Percentiles rank a stretch among this genome's conserved stretches.
Evolutionary conservation across 495 filamentous ascomycete species (phyloP).

Genomic region (Parachaetomium inaequale): DNA sequence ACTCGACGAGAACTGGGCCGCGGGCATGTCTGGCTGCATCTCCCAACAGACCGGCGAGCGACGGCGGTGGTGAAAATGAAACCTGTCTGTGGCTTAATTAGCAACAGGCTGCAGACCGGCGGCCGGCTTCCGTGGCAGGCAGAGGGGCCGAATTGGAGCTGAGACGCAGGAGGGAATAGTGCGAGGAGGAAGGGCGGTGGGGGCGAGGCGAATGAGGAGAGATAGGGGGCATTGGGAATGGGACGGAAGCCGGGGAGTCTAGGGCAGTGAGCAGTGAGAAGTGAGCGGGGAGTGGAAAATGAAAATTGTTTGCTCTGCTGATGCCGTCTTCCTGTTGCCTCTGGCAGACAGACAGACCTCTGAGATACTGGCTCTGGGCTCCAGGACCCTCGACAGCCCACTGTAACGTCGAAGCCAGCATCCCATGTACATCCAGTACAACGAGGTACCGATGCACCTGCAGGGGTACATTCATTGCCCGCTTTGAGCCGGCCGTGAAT

Average conservation of each 20-base stretch:
- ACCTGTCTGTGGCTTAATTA: constrained; percentile 20
- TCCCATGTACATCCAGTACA: constrained; percentile 27
- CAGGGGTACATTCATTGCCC: constrained; percentile 35
- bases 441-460: constrained; percentile 29
- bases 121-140: constrained; percentile 3
- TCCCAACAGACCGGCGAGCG: constrained; percentile 8
- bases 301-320: constrained; percentile 17
- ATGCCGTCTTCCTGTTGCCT: constrained; percentile 15
- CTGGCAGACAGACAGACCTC: background rate
- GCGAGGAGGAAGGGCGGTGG: constrained; percentile 12
- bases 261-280: constrained; percentile 2
- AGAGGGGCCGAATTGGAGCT: constrained; percentile 4
- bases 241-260: constrained; percentile 4
- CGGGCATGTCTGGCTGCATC: constrained; percentile 5
- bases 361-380: background rate
- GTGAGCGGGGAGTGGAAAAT: background rate
- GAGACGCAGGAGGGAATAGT: constrained; percentile 13
- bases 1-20: background rate
- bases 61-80: constrained; percentile 4
- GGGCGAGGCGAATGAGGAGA: constrained; percentile 18
- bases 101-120: constrained; percentile 14
- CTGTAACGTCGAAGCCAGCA: constrained; percentile 15
- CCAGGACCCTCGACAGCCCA: constrained; percentile 16
- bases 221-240: background rate
- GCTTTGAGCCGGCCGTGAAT: constrained; percentile 8